Conservation (phyloP, 2,329 filamentous ascomycete genomes). For the Emergomyces orientalis region DNA sequence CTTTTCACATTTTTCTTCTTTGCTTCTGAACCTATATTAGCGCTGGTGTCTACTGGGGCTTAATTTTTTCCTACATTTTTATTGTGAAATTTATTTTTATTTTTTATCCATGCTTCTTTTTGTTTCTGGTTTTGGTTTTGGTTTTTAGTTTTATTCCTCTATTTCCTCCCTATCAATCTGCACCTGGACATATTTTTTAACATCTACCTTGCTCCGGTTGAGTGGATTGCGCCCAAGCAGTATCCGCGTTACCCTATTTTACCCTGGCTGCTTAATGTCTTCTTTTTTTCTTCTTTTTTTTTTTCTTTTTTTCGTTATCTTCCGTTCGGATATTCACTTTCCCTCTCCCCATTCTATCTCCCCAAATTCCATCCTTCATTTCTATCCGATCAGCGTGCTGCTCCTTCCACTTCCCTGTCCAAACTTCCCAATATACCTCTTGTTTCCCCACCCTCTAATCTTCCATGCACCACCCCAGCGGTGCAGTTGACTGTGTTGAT, state of each 20-base stretch:
- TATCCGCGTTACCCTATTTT: neutral
- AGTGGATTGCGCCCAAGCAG: neutral
- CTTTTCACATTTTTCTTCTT: neutral
- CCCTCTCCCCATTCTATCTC: neutral
- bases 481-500: neutral
- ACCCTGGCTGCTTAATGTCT: neutral
- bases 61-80: neutral
- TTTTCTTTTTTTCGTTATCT: no score
- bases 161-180: neutral
- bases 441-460: neutral
- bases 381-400: neutral
- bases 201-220: neutral
- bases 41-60: slow-evolving; percentile 5
- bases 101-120: neutral
- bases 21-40: neutral
- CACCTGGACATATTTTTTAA: neutral
- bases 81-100: neutral
- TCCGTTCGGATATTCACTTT: neutral
- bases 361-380: neutral
- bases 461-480: neutral
- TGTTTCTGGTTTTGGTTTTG: neutral
- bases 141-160: neutral
- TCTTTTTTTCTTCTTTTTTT: neutral
- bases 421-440: neutral
- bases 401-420: neutral